Base-by-base conservation (phyloP, 768 basidiomycete genomes). In the Clitopilus hobsonii region DNA sequence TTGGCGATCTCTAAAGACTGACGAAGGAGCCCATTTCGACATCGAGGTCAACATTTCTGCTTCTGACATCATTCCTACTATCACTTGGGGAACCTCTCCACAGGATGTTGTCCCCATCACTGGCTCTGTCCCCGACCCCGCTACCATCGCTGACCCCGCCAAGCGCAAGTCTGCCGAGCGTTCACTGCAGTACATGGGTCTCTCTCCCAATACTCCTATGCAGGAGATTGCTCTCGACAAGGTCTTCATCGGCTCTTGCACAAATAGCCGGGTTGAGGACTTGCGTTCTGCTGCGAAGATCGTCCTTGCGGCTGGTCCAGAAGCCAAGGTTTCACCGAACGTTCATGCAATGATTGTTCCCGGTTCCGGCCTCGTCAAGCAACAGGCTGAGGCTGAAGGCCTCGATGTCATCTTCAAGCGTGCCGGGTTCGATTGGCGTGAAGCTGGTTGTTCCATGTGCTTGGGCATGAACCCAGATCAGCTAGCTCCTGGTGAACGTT, bases 401-500 rank as follows among this genome's bases (percentile, higher is more conserved):
- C 75, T 96, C 56, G 91, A 94, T 63, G 77, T 78, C 53, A 76
- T 95, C 61, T 92, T 96, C 77, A 90, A 85, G 67, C 86, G 88
- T 41, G 93, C 93, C 29, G 93, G 93, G 27, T 96, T 94, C 65
- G 93, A 96, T 65, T 95, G 93, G 93, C 82, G 93, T 51, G 93
- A 96, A 70, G 93, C 93, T 27, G 93, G 93, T 28, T 96, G 93
- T 67, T 96, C 93, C 14, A 96, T 96, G 93, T 96, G 93, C 72
- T 71, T 96, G 61, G 93, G 92, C 38, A 96, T 96, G 93, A 96
- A 96, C 70, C 90, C 92, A 11, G 93, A 96, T 70, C 91, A 94
- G 65, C 75, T 96, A 50, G 78, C 81, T 16, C 90, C 91, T 1
- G 86, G 88, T 13, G 80, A 88, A 64, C 86, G 93, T 41, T 95